These are phyloP conservation scores for Posidonia oceanica DNA, from an alignment of 116 monocot species.

Conservation along the genomic window DNA sequence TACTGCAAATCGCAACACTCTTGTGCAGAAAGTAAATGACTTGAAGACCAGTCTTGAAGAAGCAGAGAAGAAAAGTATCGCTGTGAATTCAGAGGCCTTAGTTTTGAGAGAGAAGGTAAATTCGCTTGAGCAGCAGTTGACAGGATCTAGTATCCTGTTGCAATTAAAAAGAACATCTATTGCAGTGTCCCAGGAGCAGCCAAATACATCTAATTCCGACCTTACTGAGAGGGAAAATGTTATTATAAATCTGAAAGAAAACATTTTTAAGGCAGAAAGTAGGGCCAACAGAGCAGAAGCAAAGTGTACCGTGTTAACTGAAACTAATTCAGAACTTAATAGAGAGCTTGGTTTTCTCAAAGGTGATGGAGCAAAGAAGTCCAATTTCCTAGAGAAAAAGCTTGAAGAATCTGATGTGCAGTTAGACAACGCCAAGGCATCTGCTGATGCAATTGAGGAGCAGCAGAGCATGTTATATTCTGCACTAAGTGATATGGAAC, in stretches of 20 bases:
- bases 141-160: slow-evolving; percentile 24
- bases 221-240: slow-evolving; percentile 22
- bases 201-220: slow-evolving; percentile 19
- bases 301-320: slow-evolving; percentile 22
- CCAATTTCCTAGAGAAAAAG: slow-evolving; percentile 40
- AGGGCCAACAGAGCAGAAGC: slow-evolving; percentile 44
- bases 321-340: slow-evolving; percentile 44
- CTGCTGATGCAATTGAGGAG: slow-evolving; percentile 65
- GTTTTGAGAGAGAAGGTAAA: slow-evolving; percentile 31
- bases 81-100: slow-evolving; percentile 16
- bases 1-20: slow-evolving; percentile 2
- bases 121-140: slow-evolving; percentile 38
- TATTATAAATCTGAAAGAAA: slow-evolving; percentile 29
- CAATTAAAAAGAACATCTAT: slow-evolving; percentile 19
- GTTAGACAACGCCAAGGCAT: slow-evolving; percentile 65
- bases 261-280: slow-evolving; percentile 32
- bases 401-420: slow-evolving; percentile 59
- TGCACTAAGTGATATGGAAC: slow-evolving; percentile 66
- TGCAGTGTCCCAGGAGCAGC: slow-evolving; percentile 18
- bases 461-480: slow-evolving; percentile 45
- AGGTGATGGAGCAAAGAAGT: slow-evolving; percentile 32
- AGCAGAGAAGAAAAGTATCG: slow-evolving; percentile 13
- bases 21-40: slow-evolving; percentile 9
- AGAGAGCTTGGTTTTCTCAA: slow-evolving; percentile 33
- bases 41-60: slow-evolving; percentile 23